Evolutionary conservation across 257 asterid genomes (phyloP).

Genomic region (Gynochthodes officinalis): DNA sequence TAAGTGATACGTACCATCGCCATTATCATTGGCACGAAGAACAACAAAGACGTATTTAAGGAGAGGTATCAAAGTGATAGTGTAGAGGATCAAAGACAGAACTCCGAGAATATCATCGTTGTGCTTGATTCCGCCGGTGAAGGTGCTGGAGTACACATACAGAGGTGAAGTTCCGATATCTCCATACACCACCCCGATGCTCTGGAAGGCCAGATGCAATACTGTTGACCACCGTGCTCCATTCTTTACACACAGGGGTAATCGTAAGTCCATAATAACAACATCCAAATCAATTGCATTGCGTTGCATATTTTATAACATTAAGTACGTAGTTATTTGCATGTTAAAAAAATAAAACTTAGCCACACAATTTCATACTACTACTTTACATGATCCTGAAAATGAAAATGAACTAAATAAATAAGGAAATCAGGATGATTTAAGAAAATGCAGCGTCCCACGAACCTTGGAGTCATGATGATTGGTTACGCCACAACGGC

Average conservation of each 20-base stretch:
- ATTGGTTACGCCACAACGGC: slow-evolving; percentile 5
- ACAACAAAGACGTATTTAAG: slow-evolving; percentile 52
- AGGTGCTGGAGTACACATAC: slow-evolving; percentile 45
- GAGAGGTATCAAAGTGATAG: slow-evolving; percentile 48
- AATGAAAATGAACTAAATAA: background rate
- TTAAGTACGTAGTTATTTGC: too few species aligned
- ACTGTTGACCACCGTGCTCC: slow-evolving; percentile 32
- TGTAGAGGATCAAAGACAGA: slow-evolving; percentile 48
- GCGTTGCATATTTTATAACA: too few species aligned
- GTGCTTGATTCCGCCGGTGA: slow-evolving; percentile 36
- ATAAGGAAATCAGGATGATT: too few species aligned
- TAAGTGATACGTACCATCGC: slow-evolving; percentile 36
- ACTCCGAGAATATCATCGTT: slow-evolving; percentile 53
- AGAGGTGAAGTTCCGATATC: slow-evolving; percentile 66
- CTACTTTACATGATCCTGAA: too few species aligned
- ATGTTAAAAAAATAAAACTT: too few species aligned
- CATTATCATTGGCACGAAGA: slow-evolving; percentile 57
- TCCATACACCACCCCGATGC: slow-evolving; percentile 60
- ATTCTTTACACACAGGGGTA: slow-evolving; percentile 3
- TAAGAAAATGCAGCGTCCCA: too few species aligned
- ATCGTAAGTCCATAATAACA: too few species aligned
- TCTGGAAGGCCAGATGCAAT: slow-evolving; percentile 54
- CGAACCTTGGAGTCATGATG: slow-evolving; percentile 21
- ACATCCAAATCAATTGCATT: too few species aligned
- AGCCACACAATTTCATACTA: too few species aligned